Conservation (phyloP, 257 asterid species). For the Primulina eburnea region DNA sequence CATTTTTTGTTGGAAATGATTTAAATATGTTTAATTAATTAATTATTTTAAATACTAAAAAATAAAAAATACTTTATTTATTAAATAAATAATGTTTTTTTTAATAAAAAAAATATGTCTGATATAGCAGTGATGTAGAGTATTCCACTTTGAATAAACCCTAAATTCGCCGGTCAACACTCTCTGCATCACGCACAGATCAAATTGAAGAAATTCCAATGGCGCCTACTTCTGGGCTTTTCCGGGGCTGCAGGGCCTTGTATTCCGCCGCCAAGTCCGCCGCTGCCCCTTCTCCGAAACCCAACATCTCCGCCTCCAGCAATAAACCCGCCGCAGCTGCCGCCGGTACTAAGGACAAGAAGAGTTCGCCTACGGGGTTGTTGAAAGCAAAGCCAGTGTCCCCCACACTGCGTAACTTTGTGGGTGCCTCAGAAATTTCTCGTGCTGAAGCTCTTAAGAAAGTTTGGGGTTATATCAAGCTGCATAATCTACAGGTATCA, state of each 20-base stretch:
- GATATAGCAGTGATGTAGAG: too few species aligned
- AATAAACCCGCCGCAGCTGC: constrained; percentile 24
- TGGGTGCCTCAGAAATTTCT: constrained; percentile 51
- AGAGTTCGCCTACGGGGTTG: constrained; percentile 30
- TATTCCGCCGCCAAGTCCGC: constrained; percentile 35
- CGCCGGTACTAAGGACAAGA: constrained; percentile 30
- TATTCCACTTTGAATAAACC: too few species aligned
- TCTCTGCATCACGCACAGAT: too few species aligned
- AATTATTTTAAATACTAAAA: too few species aligned
- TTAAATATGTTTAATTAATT: too few species aligned
- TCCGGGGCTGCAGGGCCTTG: constrained; percentile 40
- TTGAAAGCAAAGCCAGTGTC: constrained; percentile 41
- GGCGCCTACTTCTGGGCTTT: constrained; percentile 35
- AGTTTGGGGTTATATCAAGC: constrained; percentile 58
- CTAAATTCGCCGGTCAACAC: too few species aligned
- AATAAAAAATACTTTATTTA: too few species aligned
- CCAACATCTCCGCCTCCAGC: constrained; percentile 30
- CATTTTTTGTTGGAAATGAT: too few species aligned
- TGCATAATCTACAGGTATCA: constrained; percentile 54
- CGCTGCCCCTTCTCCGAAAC: constrained; percentile 29
- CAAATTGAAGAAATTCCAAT: constrained; percentile 14
- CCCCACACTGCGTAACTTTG: constrained; percentile 40
- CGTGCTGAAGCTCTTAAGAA: constrained; percentile 54
- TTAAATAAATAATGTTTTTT: too few species aligned
- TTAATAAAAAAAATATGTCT: too few species aligned